Percentiles rank a stretch among this genome's conserved stretches.
phyloP scores from a whole-genome alignment of 164 flowering plant genomes.

The Umbilicus rupestris region DNA sequence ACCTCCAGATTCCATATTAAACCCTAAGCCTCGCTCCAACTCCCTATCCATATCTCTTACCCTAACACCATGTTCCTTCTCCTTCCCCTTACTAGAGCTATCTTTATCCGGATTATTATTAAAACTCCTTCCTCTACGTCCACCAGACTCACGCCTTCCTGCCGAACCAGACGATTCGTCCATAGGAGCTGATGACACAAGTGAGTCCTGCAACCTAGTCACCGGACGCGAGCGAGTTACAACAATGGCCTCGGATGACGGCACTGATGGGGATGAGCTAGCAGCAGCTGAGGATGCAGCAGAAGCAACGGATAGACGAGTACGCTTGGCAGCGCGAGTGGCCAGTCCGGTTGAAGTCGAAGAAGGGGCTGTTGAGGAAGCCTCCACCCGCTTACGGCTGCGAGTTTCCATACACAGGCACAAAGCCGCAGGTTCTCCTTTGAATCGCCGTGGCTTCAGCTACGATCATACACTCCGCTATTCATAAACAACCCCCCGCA shows the following conservation, averaged over 20 bases:
- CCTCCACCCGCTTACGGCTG: conserved; percentile 99
- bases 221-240: conserved; percentile 52
- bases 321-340: conserved; percentile 58
- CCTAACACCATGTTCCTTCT: conserved; percentile 73
- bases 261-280: conserved; percentile 9
- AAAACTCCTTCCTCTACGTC: conserved; percentile 22
- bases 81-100: conserved; percentile 74
- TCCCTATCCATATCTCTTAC: conserved; percentile 47
- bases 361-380: conserved; percentile 89
- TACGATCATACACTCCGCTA: conserved; percentile 41
- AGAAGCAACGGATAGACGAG: conserved; percentile 30
- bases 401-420: conserved; percentile 99
- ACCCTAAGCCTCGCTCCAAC: conserved; percentile 31
- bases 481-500: not conserved
- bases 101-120: conserved; percentile 28
- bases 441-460: conserved; percentile 26
- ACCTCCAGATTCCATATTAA: conserved; percentile 40
- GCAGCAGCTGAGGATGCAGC: conserved; percentile 23
- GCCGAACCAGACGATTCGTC: conserved; percentile 51
- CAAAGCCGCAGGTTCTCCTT: conserved; percentile 19
- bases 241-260: conserved; percentile 12
- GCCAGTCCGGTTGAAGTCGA: conserved; percentile 46
- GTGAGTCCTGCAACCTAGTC: conserved; percentile 27
- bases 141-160: conserved; percentile 32
- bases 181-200: conserved; percentile 27